phyloP scores from a whole-genome alignment of 2,329 filamentous ascomycete genomes.

The Cladosporium colombiae region DNA sequence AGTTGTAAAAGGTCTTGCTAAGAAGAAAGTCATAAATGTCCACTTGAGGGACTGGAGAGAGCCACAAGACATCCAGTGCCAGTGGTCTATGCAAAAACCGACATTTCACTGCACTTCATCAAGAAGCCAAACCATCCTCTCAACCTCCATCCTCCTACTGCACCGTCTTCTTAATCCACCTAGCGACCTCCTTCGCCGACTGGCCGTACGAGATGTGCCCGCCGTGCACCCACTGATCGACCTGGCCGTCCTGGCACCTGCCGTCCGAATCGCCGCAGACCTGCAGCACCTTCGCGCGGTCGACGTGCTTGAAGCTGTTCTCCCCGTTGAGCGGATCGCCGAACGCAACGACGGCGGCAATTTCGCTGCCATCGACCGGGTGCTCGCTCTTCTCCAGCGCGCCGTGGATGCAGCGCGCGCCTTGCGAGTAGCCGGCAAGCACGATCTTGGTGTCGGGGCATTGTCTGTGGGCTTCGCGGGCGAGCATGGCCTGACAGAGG shows the following conservation, averaged over 20 bases:
- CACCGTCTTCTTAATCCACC: slow-evolving; percentile 24
- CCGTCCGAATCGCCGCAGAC: slow-evolving; percentile 29
- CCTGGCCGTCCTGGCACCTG: slow-evolving; percentile 27
- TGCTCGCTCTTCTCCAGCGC: slow-evolving; percentile 14
- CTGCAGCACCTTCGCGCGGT: slow-evolving; percentile 28
- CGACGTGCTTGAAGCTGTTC: slow-evolving; percentile 27
- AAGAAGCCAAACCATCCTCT: background rate
- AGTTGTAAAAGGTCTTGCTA: background rate
- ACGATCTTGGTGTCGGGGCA: slow-evolving; percentile 29
- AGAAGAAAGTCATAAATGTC: slow-evolving; percentile 10
- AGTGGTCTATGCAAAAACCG: background rate
- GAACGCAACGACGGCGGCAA: slow-evolving; percentile 33
- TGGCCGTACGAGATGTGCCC: slow-evolving; percentile 29
- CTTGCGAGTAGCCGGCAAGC: slow-evolving; percentile 26
- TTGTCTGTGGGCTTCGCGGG: slow-evolving; percentile 22
- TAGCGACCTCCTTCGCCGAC: slow-evolving; percentile 29
- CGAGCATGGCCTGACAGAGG: slow-evolving; percentile 21
- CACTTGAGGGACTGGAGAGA: background rate
- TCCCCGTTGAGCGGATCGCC: slow-evolving; percentile 34
- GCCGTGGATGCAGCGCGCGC: slow-evolving; percentile 20
- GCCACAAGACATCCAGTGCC: background rate
- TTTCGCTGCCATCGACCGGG: slow-evolving; percentile 26
- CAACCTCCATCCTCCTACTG: background rate
- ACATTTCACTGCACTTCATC: background rate
- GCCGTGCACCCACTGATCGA: slow-evolving; percentile 23